phyloP scores from a whole-genome alignment of 495 filamentous ascomycete genomes.

The Penicillium antarcticum region DNA sequence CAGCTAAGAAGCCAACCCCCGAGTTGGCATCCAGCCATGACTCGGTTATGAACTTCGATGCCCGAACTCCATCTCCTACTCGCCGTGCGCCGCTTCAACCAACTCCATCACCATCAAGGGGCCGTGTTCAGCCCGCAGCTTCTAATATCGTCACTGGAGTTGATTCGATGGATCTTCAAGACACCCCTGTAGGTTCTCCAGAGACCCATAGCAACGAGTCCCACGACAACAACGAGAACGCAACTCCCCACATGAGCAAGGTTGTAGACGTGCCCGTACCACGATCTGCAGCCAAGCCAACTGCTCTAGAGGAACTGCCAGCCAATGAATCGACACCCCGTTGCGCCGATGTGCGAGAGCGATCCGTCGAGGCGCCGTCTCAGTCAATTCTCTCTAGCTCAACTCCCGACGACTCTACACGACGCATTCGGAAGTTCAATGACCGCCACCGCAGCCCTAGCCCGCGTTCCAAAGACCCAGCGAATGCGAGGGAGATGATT shows the following conservation, averaged over 20 bases:
- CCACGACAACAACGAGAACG: slow-evolving; percentile 29
- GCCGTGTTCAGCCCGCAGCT: slow-evolving; percentile 9
- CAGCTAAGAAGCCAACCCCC: slow-evolving; percentile 7
- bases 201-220: slow-evolving; percentile 9
- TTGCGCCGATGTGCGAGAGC: slow-evolving; percentile 6
- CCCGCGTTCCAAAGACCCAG: slow-evolving; percentile 42
- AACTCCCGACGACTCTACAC: slow-evolving; percentile 10
- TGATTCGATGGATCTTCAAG: slow-evolving; percentile 3
- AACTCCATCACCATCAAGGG: slow-evolving; percentile 23
- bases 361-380: slow-evolving; percentile 20
- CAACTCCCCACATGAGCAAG: slow-evolving; percentile 10
- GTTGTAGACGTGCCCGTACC: slow-evolving; percentile 12
- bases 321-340: slow-evolving; percentile 17
- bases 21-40: slow-evolving; percentile 13
- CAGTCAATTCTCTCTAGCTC: slow-evolving; percentile 3
- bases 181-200: background rate
- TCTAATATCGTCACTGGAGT: background rate
- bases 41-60: slow-evolving; percentile 6
- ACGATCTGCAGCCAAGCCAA: slow-evolving; percentile 21
- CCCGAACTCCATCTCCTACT: slow-evolving; percentile 14
- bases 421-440: slow-evolving; percentile 24
- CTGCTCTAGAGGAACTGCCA: slow-evolving; percentile 24
- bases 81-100: slow-evolving; percentile 19
- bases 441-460: slow-evolving; percentile 34
- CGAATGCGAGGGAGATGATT: slow-evolving; percentile 56